These are phyloP conservation scores for Oehlia diaphana DNA, from an alignment of 192 early-diverging fungal genomes.

Conservation along the genomic window DNA sequence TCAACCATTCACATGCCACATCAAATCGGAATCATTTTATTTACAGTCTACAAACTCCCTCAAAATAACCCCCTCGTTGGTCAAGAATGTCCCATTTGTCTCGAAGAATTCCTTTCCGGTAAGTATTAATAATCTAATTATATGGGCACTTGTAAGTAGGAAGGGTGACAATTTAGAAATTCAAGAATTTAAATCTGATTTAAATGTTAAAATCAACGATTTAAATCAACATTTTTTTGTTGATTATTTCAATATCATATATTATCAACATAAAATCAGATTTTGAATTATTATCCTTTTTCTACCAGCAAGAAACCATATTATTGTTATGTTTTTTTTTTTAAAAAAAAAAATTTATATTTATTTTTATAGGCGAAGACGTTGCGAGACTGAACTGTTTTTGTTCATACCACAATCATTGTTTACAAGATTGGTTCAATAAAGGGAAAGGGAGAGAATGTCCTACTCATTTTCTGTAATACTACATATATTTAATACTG, in stretches of 20 bases:
- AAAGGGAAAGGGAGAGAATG: slow-evolving; percentile 72
- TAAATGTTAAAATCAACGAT: no score
- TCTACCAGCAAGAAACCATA: neutral
- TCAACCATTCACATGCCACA: neutral
- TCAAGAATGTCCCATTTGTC: slow-evolving; percentile 91
- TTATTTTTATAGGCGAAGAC: slow-evolving; percentile 52
- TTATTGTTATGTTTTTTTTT: slow-evolving; percentile 14
- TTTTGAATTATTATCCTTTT: no score
- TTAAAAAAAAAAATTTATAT: neutral
- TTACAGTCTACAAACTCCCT: slow-evolving; percentile 58
- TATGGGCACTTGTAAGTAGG: no score
- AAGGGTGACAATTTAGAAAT: no score
- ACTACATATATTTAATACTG: neutral
- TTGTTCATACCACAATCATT: slow-evolving; percentile 85
- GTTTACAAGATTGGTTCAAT: slow-evolving; percentile 80
- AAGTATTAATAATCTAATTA: neutral
- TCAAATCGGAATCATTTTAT: neutral
- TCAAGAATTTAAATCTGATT: no score
- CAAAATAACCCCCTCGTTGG: slow-evolving; percentile 61
- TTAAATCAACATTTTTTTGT: no score
- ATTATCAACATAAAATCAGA: no score
- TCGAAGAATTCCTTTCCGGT: slow-evolving; percentile 87
- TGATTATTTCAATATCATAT: no score
- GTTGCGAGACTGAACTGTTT: slow-evolving; percentile 86
- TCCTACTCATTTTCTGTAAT: slow-evolving; percentile 77